Base-by-base conservation (phyloP, 2,329 filamentous ascomycete genomes). In the Calonectria pteridis region DNA sequence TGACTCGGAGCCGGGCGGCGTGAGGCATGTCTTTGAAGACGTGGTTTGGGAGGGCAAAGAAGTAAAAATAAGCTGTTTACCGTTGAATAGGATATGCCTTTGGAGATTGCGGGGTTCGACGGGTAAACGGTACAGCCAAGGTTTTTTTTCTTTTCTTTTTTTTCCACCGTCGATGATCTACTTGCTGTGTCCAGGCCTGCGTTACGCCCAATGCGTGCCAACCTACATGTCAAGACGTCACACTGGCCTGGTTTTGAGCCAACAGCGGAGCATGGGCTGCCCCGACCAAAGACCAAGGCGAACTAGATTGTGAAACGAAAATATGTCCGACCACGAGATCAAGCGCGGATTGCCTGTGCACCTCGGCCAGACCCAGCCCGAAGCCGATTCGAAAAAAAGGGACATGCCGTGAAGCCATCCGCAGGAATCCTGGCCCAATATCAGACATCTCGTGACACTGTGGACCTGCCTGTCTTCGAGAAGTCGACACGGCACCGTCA, bases 391-490 rank as follows among this genome's bases (percentile, higher is more conserved):
- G 64, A 33, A 40, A 23, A 26, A 55, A 28, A 11, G 31, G 14
- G 16, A 51, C 16, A 53, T 26, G 33, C 37, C 33, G 37, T 33
- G 51, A 58, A 67, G 66, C 53, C 66, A 62, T 55, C 37, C 18
- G 37, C 9, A 49, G 51, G 53, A 68, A 68, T 68, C 35, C 28
- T n/a, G 37, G 7, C 49, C 33, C 16, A 33, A 53, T 33, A 67
- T 20, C 51, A 20, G 37, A 28, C 67, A 69, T 72, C 69, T 69
- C 67, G 69, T 69, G 69, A 69, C 58, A 67, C 64, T 28, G 37
- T 67, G 50, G 64, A 28, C 70, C 37, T 40, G 65, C 68, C 59
- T 71, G 29, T 53, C 73, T 78, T 78, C 75, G 64, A 76, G 77
- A 72, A 75, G 74, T 64, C 33, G 23, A 50, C 73, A 72, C 67